Evolutionary conservation across 805 yeast genomes (phyloP), one percentile per base, ranked within the genome.

Genomic region (Starmerella stellata): DNA sequence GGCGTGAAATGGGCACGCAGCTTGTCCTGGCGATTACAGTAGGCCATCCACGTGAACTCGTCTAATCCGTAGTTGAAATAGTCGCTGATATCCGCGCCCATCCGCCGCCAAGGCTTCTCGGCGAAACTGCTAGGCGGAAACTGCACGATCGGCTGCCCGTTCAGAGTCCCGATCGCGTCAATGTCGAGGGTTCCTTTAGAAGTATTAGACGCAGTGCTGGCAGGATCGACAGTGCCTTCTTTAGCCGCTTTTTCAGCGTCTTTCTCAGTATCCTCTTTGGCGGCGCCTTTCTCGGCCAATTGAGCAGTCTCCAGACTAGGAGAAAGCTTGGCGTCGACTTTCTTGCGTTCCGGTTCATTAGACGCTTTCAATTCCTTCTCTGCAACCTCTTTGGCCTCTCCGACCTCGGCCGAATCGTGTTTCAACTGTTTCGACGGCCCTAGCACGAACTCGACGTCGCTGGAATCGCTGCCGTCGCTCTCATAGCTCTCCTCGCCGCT

Each of bases 81-180:
- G 57, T 90, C 96, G 5, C 93, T 70, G 30, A 81, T 61, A 59
- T 90, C 95, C 3, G 94, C 93, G 29, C 96, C 98, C 1, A 96
- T 95, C 46, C 79, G 74, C 54, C 98, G 70, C 99, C 99, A 90
- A 7, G 99, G 99, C 61, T 92, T 92, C 47, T 83, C 93, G 46
- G 80, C 82, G 36, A 85, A 61, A 38, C 75, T 77, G 43, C 78
- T 87, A 9, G 87, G 66, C 43, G 79, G 77, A 11, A 87, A 66
- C 47, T 78, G 74, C 0, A 93, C 80, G 36, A 90, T 63, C 3
- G 93, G 93, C 48, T 72, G 68, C 2, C 93, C 95, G 37, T 83
- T 78, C 43, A 67, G 68, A 44, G 69, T 73, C 1, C 82, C 92
- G 16, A 78, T 74, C 31, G 70, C 69, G 49, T 78, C 72, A n/a